Percentiles rank a stretch among this genome's conserved stretches.
These are phyloP conservation scores for Stagonosporopsis rhizophila DNA, from an alignment of 2,329 filamentous ascomycete genomes.

Conservation along the genomic window DNA sequence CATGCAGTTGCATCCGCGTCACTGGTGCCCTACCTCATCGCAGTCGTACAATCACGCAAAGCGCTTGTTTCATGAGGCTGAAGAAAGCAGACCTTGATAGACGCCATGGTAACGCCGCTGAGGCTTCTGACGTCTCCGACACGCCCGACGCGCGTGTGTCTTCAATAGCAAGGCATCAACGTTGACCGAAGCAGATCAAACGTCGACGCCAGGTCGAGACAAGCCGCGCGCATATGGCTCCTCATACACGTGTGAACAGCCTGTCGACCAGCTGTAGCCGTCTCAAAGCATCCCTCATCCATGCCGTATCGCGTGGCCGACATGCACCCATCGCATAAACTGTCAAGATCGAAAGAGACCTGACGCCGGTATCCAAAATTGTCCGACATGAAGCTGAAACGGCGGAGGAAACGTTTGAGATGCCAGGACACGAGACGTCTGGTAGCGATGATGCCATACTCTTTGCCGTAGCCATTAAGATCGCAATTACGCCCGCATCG, in stretches of 20 bases:
- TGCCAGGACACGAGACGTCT: slow-evolving; percentile 5
- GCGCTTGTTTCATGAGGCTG: slow-evolving; percentile 15
- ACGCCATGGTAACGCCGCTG: neutral
- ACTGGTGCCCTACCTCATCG: neutral
- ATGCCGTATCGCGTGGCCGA: slow-evolving; percentile 17
- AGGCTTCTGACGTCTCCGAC: neutral
- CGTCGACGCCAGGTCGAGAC: slow-evolving; percentile 6
- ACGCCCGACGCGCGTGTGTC: neutral
- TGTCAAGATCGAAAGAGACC: slow-evolving; percentile 13
- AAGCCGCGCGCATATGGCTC: slow-evolving; percentile 2
- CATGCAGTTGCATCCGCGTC: slow-evolving; percentile 11
- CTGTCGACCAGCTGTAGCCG: slow-evolving; percentile 8
- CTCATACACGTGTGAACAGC: slow-evolving; percentile 16
- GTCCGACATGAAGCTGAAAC: slow-evolving; percentile 18
- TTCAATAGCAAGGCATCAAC: neutral
- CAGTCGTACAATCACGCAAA: slow-evolving; percentile 5
- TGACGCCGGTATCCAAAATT: slow-evolving; percentile 9
- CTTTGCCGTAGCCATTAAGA: slow-evolving; percentile 14
- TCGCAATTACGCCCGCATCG: neutral
- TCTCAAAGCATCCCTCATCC: slow-evolving; percentile 11
- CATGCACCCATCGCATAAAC: slow-evolving; percentile 17
- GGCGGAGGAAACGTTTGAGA: slow-evolving; percentile 11
- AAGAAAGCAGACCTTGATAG: neutral
- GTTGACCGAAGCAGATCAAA: slow-evolving; percentile 7
- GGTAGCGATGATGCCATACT: slow-evolving; percentile 9